phyloP scores from a whole-genome alignment of 345 rosid species.

The Camelina laxa region DNA sequence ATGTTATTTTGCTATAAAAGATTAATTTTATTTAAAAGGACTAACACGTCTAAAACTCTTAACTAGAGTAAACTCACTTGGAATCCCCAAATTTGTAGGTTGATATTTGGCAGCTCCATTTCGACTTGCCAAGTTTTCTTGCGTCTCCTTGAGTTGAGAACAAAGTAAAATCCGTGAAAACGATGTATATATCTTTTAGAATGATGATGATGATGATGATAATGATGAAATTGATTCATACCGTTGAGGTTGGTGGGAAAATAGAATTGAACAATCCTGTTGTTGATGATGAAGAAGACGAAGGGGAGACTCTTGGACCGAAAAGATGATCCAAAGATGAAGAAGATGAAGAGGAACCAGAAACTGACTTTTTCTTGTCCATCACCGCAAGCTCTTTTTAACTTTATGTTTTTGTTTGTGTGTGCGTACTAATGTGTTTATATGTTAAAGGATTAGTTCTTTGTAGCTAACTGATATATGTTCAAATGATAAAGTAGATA shows the following conservation, averaged over 20 bases:
- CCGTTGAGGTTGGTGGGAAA: constrained; percentile 43
- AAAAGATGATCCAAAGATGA: constrained; percentile 45
- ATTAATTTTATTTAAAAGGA: not conserved
- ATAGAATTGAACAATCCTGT: constrained; percentile 45
- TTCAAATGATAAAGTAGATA: constrained; percentile 8
- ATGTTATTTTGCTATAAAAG: no score
- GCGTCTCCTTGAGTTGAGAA: constrained; percentile 37
- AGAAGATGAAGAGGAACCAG: constrained; percentile 38
- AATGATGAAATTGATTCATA: constrained; percentile 9
- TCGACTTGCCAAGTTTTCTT: constrained; percentile 49
- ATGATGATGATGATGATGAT: not conserved
- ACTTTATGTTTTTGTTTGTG: constrained; percentile 6
- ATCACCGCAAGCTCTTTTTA: constrained; percentile 27
- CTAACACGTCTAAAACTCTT: not conserved
- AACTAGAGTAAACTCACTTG: constrained; percentile 32
- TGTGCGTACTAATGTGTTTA: constrained; percentile 7
- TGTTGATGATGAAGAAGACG: constrained; percentile 43
- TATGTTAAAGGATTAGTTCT: constrained; percentile 31
- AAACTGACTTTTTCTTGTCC: constrained; percentile 46
- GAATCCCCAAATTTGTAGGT: constrained; percentile 45
- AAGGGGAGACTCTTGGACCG: constrained; percentile 44
- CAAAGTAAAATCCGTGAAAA: not conserved
- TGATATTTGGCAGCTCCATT: constrained; percentile 47
- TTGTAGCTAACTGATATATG: constrained; percentile 27
- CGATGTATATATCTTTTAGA: not conserved